Base-by-base conservation (phyloP, 139 green algal species). In the Chlorella vulgaris region DNA sequence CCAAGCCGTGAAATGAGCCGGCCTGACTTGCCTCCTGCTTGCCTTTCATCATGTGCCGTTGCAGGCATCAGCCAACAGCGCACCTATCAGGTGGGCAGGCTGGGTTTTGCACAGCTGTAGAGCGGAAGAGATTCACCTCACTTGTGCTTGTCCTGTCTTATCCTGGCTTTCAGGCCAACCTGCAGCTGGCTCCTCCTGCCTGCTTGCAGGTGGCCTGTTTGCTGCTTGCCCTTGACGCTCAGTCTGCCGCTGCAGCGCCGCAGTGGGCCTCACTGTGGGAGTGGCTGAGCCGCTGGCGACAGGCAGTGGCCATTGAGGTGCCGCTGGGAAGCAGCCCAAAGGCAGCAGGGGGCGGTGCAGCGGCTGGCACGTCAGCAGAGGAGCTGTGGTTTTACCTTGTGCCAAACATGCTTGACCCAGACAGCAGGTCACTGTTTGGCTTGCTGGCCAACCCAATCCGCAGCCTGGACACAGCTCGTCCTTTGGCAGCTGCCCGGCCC, bases 401-500 rank as follows among this genome's bases (percentile, higher is more conserved):
- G 50, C 71, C 71, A 22, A 78, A 78, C 35, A 6, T 26, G 71
- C 28, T 38, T 2, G 71, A 78, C 50, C 50, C 22, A 1, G 24
- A 35, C 7, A 26, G 21, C 71, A 18, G 8, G 1, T 51, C 71
- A 4, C 22, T 78, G 22, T 42, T 78, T 2, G 71, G 71, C 50
- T 22, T 78, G 71, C 51, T 78, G 50, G 71, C 50, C 6, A 24
- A 67, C 22, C 71, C 71, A 1, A 62, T 42, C 40, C 68, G 22
- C 4, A 26, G 33, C 39, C 68, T 39, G 68, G 63, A 38, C n/a
- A n/a, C n/a, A n/a, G n/a, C n/a, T n/a, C n/a, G n/a, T n/a, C n/a
- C n/a, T n/a, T n/a, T n/a, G n/a, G n/a, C n/a, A n/a, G n/a, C n/a
- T n/a, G n/a, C n/a, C n/a, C n/a, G n/a, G n/a, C n/a, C n/a, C n/a